Base-by-base conservation (phyloP, 345 rosid genomes). In the Citrus glauca region DNA sequence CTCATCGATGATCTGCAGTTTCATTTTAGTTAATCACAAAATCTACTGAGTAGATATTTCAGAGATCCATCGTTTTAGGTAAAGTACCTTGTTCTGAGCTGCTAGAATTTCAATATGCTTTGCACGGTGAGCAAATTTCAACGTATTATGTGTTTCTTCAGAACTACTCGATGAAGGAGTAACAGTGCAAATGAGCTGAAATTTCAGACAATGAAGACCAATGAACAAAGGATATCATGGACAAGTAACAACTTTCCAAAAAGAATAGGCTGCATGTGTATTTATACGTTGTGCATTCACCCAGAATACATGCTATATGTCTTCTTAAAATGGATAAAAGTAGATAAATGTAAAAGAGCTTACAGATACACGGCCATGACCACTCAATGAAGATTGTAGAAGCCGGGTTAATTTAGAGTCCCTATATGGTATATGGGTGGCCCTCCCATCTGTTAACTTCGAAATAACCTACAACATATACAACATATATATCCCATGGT, bases 281-380 rank as follows among this genome's bases (percentile, higher is more conserved):
- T 40, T 38, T 63, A 45, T 33, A 74, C 38, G 24, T 64, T 56
- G 32, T 30, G 16, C 62, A 30, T 71, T 48, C 60, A 74, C 19
- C 38, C 55, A 73, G 25, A 40, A 61, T 64, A 61, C 65, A 71
- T 72, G 37, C 76, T 73, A 84, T 11, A 57, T 60, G 77, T 72
- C 13, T 73, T 79, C 61, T 42, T 19, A 33, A 38, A 27, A 66
- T 24, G 16, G 50, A 66, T 66, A 48, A 69, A 61, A 69, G 73
- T 45, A 66, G 66, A 53, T 37, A 73, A 35, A 27, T 2, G 50
- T 60, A 75, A 75, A 38, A 71, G 73, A 71, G 71, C 98, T 90
- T 92, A 97, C 99, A 61, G 99, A 92, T 84, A 97, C 99, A 83
- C 97, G 98, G 72, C 97, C 99, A 83, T 92, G 98, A 81, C 99